Conservation (phyloP, 2,329 filamentous ascomycete species). For the Neophaeococcomyces aloes region DNA sequence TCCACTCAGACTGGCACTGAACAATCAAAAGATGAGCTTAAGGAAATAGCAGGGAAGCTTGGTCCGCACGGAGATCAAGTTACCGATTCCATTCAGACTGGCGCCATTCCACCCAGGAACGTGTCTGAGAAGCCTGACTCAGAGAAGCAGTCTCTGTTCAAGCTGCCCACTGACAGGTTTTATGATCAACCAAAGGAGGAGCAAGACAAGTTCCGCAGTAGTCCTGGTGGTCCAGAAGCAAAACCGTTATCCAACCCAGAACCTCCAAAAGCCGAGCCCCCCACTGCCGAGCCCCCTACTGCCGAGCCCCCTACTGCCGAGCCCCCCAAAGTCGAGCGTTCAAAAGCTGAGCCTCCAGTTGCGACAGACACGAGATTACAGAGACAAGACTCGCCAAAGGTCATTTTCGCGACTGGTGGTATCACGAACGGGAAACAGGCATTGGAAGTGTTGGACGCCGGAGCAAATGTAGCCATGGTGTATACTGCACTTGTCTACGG, state of each 20-base stretch:
- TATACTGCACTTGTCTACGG: slow-evolving; percentile 68
- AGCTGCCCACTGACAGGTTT: slow-evolving; percentile 11
- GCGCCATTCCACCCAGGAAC: slow-evolving; percentile 8
- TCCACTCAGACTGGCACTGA: slow-evolving; percentile 14
- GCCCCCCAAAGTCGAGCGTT: too few relatives aligned
- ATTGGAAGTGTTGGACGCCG: slow-evolving; percentile 69
- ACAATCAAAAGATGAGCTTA: slow-evolving; percentile 11
- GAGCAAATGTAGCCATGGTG: slow-evolving; percentile 81
- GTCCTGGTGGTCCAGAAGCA: slow-evolving; percentile 3
- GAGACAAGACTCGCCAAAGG: slow-evolving; percentile 44
- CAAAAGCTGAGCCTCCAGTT: neutral
- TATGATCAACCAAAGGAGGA: slow-evolving; percentile 12
- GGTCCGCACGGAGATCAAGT: neutral
- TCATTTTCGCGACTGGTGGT: slow-evolving; percentile 87
- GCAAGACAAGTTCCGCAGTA: slow-evolving; percentile 4
- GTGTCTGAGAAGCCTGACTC: slow-evolving; percentile 9
- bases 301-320: too few relatives aligned
- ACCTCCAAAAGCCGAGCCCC: neutral
- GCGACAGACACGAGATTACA: slow-evolving; percentile 7
- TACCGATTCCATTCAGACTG: slow-evolving; percentile 12
- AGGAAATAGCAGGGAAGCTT: neutral
- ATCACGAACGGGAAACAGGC: slow-evolving; percentile 84
- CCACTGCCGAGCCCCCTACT: too few relatives aligned
- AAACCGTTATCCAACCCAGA: neutral
- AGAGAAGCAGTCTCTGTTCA: slow-evolving; percentile 15